phyloP scores from a whole-genome alignment of 768 basidiomycete genomes.

The Agaricus sinodeliciosus region DNA sequence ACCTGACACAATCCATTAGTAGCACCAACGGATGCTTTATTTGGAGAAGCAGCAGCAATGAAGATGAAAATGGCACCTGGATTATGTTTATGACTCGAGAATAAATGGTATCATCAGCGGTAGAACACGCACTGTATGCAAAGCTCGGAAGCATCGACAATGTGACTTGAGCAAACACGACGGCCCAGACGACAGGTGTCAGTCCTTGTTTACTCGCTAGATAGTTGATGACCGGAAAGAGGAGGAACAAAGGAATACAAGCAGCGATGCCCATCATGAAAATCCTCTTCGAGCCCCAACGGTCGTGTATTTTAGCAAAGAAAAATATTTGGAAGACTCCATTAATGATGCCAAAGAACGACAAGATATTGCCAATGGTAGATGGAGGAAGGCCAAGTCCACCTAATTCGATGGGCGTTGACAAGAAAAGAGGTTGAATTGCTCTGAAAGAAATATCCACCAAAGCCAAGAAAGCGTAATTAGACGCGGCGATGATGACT shows the following conservation, averaged over 20 bases:
- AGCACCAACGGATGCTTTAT: constrained; percentile 58
- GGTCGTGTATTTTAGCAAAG: constrained; percentile 55
- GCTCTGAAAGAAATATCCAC: constrained; percentile 62
- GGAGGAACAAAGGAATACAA: constrained; percentile 45
- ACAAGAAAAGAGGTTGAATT: constrained; percentile 63
- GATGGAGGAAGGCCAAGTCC: constrained; percentile 67
- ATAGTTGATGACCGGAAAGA: constrained; percentile 55
- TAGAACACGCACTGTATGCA: constrained; percentile 44
- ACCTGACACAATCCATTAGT: constrained; percentile 65
- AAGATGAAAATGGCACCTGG: constrained; percentile 68
- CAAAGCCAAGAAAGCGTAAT: constrained; percentile 60
- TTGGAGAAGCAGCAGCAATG: constrained; percentile 60
- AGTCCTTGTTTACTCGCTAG: constrained; percentile 47
- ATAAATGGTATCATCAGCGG: neutral
- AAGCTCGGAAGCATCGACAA: constrained; percentile 42
- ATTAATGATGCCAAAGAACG: constrained; percentile 54
- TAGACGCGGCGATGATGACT: constrained; percentile 55
- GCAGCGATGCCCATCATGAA: constrained; percentile 46
- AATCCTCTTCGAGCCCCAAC: constrained; percentile 55
- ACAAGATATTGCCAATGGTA: constrained; percentile 58
- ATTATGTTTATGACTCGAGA: neutral
- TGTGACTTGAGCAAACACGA: constrained; percentile 43
- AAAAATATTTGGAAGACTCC: constrained; percentile 64
- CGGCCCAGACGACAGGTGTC: constrained; percentile 38
- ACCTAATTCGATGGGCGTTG: constrained; percentile 63